Evolutionary conservation across 441 rosid genomes (phyloP).

Genomic region (Breynia disticha): DNA sequence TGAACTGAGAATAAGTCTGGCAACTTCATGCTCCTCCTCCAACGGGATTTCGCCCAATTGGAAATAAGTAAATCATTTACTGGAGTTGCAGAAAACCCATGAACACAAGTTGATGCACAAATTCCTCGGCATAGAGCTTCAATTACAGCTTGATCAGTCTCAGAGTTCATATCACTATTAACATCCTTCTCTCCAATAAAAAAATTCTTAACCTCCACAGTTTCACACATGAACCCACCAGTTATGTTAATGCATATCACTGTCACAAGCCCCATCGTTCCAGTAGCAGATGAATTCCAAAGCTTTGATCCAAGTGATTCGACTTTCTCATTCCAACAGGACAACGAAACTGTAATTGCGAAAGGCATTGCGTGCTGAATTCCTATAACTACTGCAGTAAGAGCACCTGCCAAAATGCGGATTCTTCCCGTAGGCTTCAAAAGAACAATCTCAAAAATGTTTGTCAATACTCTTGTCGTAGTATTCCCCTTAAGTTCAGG

Average conservation of each 20-base stretch:
- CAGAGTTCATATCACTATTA: neutral
- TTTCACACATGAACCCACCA: constrained; percentile 11
- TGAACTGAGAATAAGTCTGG: constrained; percentile 7
- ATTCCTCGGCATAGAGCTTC: constrained; percentile 19
- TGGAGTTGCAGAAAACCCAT: constrained; percentile 8
- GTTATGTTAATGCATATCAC: constrained; percentile 21
- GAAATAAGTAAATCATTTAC: constrained; percentile 2
- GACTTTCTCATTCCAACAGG: constrained; percentile 15
- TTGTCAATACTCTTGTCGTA: constrained; percentile 5
- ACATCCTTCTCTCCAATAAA: constrained; percentile 13
- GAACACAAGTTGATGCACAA: constrained; percentile 7
- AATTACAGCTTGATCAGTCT: constrained; percentile 5
- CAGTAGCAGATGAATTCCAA: constrained; percentile 20
- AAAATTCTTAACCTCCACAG: constrained; percentile 14
- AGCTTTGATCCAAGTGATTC: constrained; percentile 1
- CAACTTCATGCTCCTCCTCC: constrained; percentile 6
- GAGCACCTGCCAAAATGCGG: constrained; percentile 7
- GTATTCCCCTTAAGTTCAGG: constrained; percentile 21
- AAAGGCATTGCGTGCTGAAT: constrained; percentile 25
- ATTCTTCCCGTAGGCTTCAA: constrained; percentile 11
- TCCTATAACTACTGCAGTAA: constrained; percentile 13
- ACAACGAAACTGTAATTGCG: constrained; percentile 15
- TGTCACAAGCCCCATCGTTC: constrained; percentile 20
- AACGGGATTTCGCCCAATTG: constrained; percentile 19
- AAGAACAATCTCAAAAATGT: constrained; percentile 9